Base-by-base conservation (phyloP, 192 early-diverging fungal species). In the Chytriomyces sp. region DNA sequence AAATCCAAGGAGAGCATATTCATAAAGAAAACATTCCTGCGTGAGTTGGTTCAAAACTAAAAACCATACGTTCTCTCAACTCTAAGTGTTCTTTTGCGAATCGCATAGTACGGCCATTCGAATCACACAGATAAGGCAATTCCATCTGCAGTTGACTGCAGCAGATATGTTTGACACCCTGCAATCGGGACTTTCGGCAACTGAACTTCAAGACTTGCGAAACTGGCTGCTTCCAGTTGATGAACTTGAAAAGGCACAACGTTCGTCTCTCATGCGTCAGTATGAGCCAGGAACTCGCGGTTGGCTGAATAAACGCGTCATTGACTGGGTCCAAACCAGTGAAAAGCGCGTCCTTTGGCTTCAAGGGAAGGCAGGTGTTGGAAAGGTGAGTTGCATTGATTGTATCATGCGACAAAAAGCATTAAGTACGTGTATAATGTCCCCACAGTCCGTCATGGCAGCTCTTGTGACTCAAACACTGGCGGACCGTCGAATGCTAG, bases 271-370 rank as follows among this genome's bases (percentile, higher is more conserved):
- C 13, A 11, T 57, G 13, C 13, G 53, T 20, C 53, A 57, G 20
- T 57, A 57, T 57, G 53, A 18, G 53, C 53, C 53, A 57, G 53
- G 53, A 57, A 57, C 53, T 57, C 53, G 53, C 11, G 53, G 20
- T 1, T 57, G 53, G 53, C 53, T 57, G 20, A 57, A 57, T 18
- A 57, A 11, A 11, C 13, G 20, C 11, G 53, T 57, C 53, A 20
- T 18, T 11, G 53, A 57, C 13, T 57, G 53, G 53, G 53, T 57
- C 20, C 53, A 57, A 18, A 20, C 11, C 20, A 18, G 13, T 57
- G 53, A 11, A 18, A 20, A 11, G 53, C 53, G 53, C 11, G 53
- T 57, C 20, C 53, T 57, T 57, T 57, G 53, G 53, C 53, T 57
- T 11, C 11, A 57, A 18, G 53, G 13, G 20, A 11, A 11, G 20